phyloP scores from a whole-genome alignment of 495 filamentous ascomycete species.

The Lophiotrema nucula region DNA sequence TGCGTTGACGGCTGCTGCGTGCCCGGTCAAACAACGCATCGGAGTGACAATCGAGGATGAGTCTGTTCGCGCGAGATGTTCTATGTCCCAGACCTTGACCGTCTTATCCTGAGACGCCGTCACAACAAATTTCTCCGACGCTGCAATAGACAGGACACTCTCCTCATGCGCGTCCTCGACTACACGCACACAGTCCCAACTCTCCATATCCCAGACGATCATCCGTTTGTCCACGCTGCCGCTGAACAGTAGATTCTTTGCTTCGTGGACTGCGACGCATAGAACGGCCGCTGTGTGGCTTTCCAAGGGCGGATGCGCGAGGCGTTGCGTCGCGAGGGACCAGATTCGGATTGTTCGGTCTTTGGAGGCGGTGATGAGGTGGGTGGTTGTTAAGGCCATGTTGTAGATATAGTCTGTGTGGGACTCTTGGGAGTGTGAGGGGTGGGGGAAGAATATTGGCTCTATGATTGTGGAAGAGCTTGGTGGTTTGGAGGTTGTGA shows the following conservation, averaged over 20 bases:
- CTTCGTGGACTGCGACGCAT: neutral
- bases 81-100: neutral
- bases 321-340: neutral
- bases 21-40: neutral
- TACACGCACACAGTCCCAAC: neutral
- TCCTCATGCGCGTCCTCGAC: neutral
- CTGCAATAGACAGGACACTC: neutral
- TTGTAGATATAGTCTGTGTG: constrained; percentile 1
- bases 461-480: too few relatives aligned
- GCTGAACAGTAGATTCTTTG: neutral
- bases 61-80: neutral
- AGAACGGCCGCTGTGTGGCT: neutral
- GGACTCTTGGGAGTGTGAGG: too few relatives aligned
- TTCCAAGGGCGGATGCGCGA: neutral
- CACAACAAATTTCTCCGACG: neutral
- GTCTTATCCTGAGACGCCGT: neutral
- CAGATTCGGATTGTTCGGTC: neutral
- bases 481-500: too few relatives aligned
- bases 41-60: neutral
- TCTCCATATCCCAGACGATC: neutral
- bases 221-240: neutral
- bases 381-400: neutral
- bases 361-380: neutral
- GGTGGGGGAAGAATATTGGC: too few relatives aligned
- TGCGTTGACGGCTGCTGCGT: constrained; percentile 4